A percentile compares a stretch with the other conserved stretches of the same genome.
Evolutionary conservation across 1,139 yeast genomes (phyloP).

Genomic region (Scheffersomyces stambukii): DNA sequence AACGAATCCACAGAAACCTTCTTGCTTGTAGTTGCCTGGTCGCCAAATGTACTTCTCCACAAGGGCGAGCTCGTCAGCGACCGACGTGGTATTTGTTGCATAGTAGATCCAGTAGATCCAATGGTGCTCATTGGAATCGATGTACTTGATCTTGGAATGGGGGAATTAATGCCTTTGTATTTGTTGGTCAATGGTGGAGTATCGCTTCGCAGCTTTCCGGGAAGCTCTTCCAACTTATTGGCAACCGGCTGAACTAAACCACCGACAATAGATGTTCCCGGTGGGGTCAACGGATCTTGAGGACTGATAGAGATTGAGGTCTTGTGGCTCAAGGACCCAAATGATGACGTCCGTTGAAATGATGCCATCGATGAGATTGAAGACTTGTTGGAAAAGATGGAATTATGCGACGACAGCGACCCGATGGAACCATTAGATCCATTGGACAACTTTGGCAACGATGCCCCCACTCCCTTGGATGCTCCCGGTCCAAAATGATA

Average conservation of each 20-base stretch:
- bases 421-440: constrained; percentile 18
- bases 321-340: constrained; percentile 17
- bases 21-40: constrained; percentile 9
- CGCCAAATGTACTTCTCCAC: constrained; percentile 7
- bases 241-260: too few species aligned
- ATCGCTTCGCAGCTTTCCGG: constrained; percentile 5
- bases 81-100: constrained; percentile 5
- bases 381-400: constrained; percentile 32
- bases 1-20: constrained; percentile 32
- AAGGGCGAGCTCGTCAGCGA: constrained; percentile 14
- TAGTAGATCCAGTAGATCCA: too few species aligned
- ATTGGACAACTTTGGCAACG: background rate
- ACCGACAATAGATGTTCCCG: too few species aligned
- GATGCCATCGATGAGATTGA: constrained; percentile 31
- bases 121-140: constrained; percentile 5
- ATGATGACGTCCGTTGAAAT: constrained; percentile 22
- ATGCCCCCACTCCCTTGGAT: background rate
- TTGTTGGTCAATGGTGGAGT: constrained; percentile 4
- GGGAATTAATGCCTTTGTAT: constrained; percentile 8
- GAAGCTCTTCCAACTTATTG: constrained; percentile 2
- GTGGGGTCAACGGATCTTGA: too few species aligned
- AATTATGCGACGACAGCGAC: constrained; percentile 28
- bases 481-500: constrained; percentile 20
- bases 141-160: constrained; percentile 15
- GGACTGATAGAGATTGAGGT: constrained; percentile 23